Evolutionary conservation across 371 early-diverging fungal genomes (phyloP).

Genomic region (Circinella minor): DNA sequence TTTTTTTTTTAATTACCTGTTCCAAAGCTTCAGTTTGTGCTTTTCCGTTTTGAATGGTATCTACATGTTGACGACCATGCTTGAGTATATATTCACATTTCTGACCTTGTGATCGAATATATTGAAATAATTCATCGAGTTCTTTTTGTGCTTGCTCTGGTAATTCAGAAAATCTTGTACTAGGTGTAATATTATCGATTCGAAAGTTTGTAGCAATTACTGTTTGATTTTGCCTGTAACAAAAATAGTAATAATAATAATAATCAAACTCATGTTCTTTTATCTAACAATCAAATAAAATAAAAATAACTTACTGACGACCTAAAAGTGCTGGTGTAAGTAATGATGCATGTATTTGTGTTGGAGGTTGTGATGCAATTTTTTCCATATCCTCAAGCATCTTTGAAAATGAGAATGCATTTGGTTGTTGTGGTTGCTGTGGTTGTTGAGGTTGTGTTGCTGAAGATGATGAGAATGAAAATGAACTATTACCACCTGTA

Average conservation of each 20-base stretch:
- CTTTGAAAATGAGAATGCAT: conserved; percentile 38
- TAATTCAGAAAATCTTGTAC: conserved; percentile 45
- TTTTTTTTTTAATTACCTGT: conserved; percentile 29
- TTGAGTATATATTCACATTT: conserved; percentile 43
- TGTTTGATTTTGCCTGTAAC: conserved; percentile 38
- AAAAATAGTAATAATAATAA: too few species aligned
- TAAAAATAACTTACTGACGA: conserved; percentile 36
- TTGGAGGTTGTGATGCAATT: conserved; percentile 34
- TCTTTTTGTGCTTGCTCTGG: conserved; percentile 51
- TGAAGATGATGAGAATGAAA: conserved; percentile 21
- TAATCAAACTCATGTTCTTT: background rate
- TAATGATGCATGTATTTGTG: conserved; percentile 36
- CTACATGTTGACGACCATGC: conserved; percentile 34
- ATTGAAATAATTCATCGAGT: conserved; percentile 43
- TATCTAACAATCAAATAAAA: background rate
- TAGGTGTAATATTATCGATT: conserved; percentile 44
- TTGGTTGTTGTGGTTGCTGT: conserved; percentile 33
- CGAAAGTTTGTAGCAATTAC: conserved; percentile 47
- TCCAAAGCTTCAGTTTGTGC: conserved; percentile 30
- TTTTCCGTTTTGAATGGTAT: conserved; percentile 31
- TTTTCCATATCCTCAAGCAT: conserved; percentile 34
- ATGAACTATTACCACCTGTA: conserved; percentile 4
- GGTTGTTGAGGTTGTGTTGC: background rate
- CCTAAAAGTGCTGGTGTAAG: conserved; percentile 29
- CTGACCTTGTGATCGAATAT: conserved; percentile 44